phyloP scores from a whole-genome alignment of 2,329 filamentous ascomycete species.

The Sclerotinia minor region DNA sequence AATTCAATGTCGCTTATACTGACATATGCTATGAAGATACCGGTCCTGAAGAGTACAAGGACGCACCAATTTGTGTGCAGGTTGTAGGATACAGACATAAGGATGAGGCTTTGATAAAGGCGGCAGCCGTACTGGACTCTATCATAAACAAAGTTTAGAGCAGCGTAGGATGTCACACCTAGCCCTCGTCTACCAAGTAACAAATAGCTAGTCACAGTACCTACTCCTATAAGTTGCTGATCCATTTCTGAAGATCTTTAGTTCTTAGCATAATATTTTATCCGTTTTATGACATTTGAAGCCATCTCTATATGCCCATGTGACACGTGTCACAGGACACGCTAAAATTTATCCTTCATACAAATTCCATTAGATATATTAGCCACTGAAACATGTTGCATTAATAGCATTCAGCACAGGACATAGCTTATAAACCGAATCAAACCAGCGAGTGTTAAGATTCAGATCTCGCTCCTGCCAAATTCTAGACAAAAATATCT shows the following conservation, averaged over 20 bases:
- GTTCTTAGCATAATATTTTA: not conserved
- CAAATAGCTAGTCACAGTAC: not conserved
- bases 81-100: slow-evolving; percentile 41
- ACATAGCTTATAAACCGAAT: not conserved
- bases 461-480: slow-evolving; percentile 38
- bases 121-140: slow-evolving; percentile 36
- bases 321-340: not conserved
- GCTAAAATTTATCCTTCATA: not conserved
- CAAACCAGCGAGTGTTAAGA: not conserved
- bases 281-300: not conserved
- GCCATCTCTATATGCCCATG: too few species aligned
- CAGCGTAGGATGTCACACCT: not conserved
- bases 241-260: not conserved
- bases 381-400: not conserved
- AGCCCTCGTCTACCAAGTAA: not conserved
- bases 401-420: not conserved
- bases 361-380: not conserved
- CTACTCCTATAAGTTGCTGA: not conserved
- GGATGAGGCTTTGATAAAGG: slow-evolving; percentile 39
- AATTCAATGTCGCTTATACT: slow-evolving; percentile 16
- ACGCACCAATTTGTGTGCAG: slow-evolving; percentile 39
- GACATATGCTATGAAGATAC: slow-evolving; percentile 37
- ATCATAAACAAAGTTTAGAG: slow-evolving; percentile 3
- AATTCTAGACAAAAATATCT: slow-evolving; percentile 35
- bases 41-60: slow-evolving; percentile 38